These are phyloP conservation scores for Fusarium solani-melongenae DNA, from an alignment of 2,329 filamentous ascomycete genomes.

Conservation along the genomic window DNA sequence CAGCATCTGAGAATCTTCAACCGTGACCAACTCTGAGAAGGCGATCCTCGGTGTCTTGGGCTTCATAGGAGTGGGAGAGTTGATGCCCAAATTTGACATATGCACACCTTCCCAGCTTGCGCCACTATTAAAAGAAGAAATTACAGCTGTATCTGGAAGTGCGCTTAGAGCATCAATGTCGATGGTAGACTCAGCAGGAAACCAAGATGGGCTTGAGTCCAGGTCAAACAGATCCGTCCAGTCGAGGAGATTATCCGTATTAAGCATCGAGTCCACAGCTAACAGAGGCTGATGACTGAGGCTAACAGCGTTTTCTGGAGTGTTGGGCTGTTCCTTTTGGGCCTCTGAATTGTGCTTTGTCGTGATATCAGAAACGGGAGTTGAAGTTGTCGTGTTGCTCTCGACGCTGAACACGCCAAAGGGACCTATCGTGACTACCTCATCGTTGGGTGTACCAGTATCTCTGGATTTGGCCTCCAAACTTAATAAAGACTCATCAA, in stretches of 20 bases:
- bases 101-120: background rate
- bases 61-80: background rate
- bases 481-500: background rate
- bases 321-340: background rate
- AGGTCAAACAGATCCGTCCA: slow-evolving; percentile 17
- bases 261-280: background rate
- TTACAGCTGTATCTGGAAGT: background rate
- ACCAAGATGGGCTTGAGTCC: background rate
- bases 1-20: background rate
- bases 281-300: background rate
- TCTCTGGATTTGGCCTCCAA: background rate
- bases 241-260: background rate
- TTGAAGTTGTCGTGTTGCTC: background rate
- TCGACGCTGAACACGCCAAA: slow-evolving; percentile 1
- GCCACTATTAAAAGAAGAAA: background rate
- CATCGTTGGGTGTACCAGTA: background rate
- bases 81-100: background rate
- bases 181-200: background rate
- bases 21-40: background rate
- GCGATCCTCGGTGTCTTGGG: background rate
- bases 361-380: background rate
- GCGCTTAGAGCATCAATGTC: background rate
- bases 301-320: background rate
- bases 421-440: background rate
- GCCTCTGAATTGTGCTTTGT: too few species aligned